phyloP scores from a whole-genome alignment of 73 alveolate species.

The Paramecium octaurelia region DNA sequence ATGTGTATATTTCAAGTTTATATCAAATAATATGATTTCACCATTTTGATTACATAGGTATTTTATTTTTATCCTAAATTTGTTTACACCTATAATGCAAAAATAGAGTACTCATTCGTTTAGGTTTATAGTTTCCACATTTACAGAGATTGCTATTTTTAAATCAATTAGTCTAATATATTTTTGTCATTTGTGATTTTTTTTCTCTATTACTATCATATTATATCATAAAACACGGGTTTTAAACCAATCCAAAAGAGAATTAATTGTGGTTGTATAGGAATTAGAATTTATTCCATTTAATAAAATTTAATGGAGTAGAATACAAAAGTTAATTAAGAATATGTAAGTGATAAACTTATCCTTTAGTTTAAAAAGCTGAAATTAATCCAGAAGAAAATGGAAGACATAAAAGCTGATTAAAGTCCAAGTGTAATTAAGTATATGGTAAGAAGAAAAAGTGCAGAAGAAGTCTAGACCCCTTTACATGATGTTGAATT shows the following conservation, averaged over 20 bases:
- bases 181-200: not conserved
- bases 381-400: not conserved
- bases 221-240: not conserved
- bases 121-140: not conserved
- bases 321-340: not conserved
- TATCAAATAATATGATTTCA: not conserved
- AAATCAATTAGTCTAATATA: no score
- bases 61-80: not conserved
- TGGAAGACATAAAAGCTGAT: constrained; percentile 26
- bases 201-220: not conserved
- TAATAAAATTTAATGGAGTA: not conserved
- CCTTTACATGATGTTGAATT: constrained; percentile 39
- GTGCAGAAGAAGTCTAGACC: constrained; percentile 26
- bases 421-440: not conserved
- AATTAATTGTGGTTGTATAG: not conserved
- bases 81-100: not conserved
- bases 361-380: not conserved
- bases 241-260: not conserved
- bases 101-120: not conserved
- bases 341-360: not conserved
- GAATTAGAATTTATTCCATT: not conserved
- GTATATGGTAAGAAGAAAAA: constrained; percentile 17
- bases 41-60: not conserved
- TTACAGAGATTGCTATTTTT: not conserved
- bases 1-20: no score